Conservation (phyloP, 1,284 basidiomycete genomes). For the Rhodotorula sp. region DNA sequence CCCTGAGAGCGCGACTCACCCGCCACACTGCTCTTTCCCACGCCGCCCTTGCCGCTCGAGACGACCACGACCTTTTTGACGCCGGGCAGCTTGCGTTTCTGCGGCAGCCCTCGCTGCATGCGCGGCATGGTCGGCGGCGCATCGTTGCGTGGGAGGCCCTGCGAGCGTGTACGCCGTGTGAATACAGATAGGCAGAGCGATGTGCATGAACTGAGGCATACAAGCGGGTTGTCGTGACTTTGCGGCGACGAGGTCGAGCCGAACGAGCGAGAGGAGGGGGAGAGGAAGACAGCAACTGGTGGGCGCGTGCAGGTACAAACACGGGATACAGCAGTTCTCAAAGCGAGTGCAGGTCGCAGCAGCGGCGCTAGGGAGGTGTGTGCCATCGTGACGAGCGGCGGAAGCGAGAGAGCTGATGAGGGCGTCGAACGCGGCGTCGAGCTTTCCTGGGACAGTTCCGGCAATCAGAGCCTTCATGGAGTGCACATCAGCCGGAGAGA, state of each 20-base stretch:
- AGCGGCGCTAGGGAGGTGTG: neutral
- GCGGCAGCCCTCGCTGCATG: conserved; percentile 53
- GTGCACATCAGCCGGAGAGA: neutral
- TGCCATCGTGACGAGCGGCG: neutral
- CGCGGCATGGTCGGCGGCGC: conserved; percentile 46
- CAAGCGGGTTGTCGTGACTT: conserved; percentile 40
- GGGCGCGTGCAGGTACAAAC: neutral
- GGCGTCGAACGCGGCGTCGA: too few relatives aligned
- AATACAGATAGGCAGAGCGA: neutral
- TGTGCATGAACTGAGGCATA: neutral
- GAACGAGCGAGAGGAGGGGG: neutral
- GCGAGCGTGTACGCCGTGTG: neutral
- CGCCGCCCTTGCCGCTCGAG: conserved; percentile 93
- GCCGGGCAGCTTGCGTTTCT: conserved; percentile 56
- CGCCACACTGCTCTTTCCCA: conserved; percentile 93
- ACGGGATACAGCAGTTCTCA: fast-evolving
- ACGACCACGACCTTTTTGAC: conserved; percentile 73
- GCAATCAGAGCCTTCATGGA: too few relatives aligned
- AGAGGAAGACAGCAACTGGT: neutral
- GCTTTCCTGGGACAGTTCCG: too few relatives aligned
- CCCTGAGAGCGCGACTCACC: conserved; percentile 57
- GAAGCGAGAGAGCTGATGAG: neutral
- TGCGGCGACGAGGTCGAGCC: neutral
- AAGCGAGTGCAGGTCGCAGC: neutral
- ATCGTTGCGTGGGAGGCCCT: conserved; percentile 45